Evolutionary conservation across 768 basidiomycete species (phyloP).

Genomic region (Panaeolus papilionaceus): DNA sequence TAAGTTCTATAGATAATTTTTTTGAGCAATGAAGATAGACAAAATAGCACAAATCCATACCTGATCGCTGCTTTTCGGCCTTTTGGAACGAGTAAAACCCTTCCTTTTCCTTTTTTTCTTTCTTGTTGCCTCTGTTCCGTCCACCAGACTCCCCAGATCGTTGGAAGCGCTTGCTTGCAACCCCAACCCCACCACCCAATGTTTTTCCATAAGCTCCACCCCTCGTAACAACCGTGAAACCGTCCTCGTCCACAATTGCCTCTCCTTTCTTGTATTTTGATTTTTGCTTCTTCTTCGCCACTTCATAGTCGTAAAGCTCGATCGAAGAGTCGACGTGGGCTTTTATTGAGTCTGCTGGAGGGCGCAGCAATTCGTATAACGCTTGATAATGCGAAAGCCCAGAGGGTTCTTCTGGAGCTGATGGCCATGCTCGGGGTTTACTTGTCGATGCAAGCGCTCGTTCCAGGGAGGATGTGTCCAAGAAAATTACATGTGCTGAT

Average conservation of each 20-base stretch:
- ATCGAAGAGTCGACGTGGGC: conserved; percentile 84
- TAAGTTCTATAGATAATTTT: conserved; percentile 54
- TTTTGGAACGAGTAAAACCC: conserved; percentile 92
- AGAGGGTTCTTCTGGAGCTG: conserved; percentile 58
- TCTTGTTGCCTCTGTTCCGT: conserved; percentile 52
- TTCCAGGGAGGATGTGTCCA: conserved; percentile 75
- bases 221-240: conserved; percentile 93
- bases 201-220: conserved; percentile 91
- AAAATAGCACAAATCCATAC: conserved; percentile 45
- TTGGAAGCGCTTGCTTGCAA: conserved; percentile 71
- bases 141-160: conserved; percentile 51
- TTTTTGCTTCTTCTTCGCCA: conserved; percentile 63
- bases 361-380: conserved; percentile 70
- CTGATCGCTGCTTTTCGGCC: conserved; percentile 86
- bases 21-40: conserved; percentile 9
- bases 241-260: conserved; percentile 92
- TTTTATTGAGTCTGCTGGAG: conserved; percentile 74
- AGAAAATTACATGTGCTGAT: conserved; percentile 72
- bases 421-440: conserved; percentile 70
- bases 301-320: conserved; percentile 76
- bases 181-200: conserved; percentile 77
- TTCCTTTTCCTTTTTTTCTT: conserved; percentile 70
- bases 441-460: conserved; percentile 62
- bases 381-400: conserved; percentile 78
- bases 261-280: conserved; percentile 82